Base-by-base conservation (phyloP, 2,329 filamentous ascomycete genomes). In the Pseudocercospora eumusae region DNA sequence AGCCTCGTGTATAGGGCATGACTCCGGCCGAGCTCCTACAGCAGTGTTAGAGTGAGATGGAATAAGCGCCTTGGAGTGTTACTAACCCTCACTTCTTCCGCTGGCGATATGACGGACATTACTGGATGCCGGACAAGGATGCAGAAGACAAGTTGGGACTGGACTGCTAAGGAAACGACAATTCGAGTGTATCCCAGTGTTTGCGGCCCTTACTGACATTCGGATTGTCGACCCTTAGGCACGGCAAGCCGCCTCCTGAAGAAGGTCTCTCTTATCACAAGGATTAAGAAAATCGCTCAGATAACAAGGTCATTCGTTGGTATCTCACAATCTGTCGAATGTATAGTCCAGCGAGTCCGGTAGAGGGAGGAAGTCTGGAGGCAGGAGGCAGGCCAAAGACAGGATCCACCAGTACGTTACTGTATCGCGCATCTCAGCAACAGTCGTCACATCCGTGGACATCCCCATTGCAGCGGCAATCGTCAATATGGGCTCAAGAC, bases 401-500 rank as follows among this genome's bases (percentile, higher is more conserved):
- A 11, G 33, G 4, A 13, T 44, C 49, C 1, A 27, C 18, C 2
- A 33, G 11, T 18, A 8, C 18, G 9, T n/a, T 10, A 1, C 25
- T 28, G n/a, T 20, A 15, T 36, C 7, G 27, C 15, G 5, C 15
- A 27, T n/a, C 13, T 28, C 25, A 28, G 18, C 11, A 5, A 10
- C 27, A 7, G 27, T 27, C 2, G 20, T 18, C 11, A 21, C 47
- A 20, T 45, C 59, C 23, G 21, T 15, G 13, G 13, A n/a, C 47
- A 63, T 44, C 20, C 63, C 64, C 33, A 61, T 60, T 3, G 60
- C 66, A 5, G 59, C 52, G 2, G 73, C 73, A n/a, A 78, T 74
- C 57, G 71, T 74, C 6, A 69, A 66, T 15, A 78, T 75, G 0
- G 75, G 69, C 61, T 84, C 81, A 3, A 84, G 71, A 49, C 81